phyloP scores from a whole-genome alignment of 345 rosid species.

The Eucalyptus decipiens region DNA sequence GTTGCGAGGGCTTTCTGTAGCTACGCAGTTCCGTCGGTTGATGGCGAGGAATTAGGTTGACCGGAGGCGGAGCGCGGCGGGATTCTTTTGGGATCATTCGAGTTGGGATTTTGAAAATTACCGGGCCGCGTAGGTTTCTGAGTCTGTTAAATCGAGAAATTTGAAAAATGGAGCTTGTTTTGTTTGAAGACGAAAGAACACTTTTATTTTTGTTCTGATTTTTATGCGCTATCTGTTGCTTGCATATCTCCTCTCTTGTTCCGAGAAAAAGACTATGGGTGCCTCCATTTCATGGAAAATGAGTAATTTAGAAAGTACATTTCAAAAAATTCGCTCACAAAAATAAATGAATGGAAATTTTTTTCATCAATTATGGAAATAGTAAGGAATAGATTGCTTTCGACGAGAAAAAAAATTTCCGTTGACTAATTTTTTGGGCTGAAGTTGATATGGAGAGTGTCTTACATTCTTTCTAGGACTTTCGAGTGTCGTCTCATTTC shows the following conservation, averaged over 20 bases:
- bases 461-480: no score
- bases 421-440: no score
- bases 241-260: background rate
- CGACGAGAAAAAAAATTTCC: fast-evolving
- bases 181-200: background rate
- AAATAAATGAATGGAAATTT: no score
- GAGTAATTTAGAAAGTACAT: no score
- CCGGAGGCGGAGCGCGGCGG: fast-evolving
- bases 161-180: background rate
- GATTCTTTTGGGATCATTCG: background rate
- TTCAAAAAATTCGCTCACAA: no score
- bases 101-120: background rate
- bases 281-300: no score
- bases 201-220: background rate
- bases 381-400: no score
- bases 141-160: background rate
- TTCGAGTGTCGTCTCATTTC: no score
- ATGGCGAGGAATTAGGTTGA: background rate
- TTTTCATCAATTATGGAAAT: no score
- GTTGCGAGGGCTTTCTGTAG: background rate
- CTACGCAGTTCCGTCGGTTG: background rate
- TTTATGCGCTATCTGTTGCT: background rate
- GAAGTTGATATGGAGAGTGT: no score
- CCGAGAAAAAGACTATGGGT: fast-evolving
- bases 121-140: background rate